Base-by-base conservation (phyloP, 1,139 yeast species). In the Saccharomyces hybrid region DNA sequence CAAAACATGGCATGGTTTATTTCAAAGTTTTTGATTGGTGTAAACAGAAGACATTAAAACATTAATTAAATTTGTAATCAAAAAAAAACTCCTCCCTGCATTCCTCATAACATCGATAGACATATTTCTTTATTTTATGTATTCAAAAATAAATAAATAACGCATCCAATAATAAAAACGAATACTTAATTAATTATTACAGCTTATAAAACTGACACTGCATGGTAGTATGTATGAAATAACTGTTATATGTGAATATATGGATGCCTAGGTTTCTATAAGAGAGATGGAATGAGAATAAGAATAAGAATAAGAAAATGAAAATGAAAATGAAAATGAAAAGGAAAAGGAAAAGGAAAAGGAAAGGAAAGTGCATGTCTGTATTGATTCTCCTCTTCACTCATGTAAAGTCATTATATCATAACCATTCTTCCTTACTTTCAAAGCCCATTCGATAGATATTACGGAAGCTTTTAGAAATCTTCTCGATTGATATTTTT, bases 361-460 rank as follows among this genome's bases (percentile, higher is more conserved):
- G 23, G 23, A 19, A 16, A 38, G 25, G 11, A 38, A 3, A 14
- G 5, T 16, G 9, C 6, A 11, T 7, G 5, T 38, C 42, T 38
- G 25, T 38, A 11, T 11, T 5, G 50, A 25, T 26, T 26, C 5
- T 19, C 23, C 5, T 29, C 38, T 7, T 50, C 54, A 56, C 57
- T 70, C 73, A 60, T 70, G 73, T 58, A 70, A 55, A 52, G 71
- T 68, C 72, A 72, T 70, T 52, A 72, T 70, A 56, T 71, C 71
- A 51, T 70, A 70, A 42, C 70, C 72, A 52, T 70, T 70, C 16
- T 69, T 61, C 42, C 66, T 64, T 2, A 70, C 65, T 51, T 67
- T 69, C 71, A 84, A 86, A 52, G 93, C 96, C 97, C 97, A 90
- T 67, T 84, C 85, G 66, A 95, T 81, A 60, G 96, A 88, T 58